Conservation (phyloP, 306 rosid species). For the Castanea sativa region DNA sequence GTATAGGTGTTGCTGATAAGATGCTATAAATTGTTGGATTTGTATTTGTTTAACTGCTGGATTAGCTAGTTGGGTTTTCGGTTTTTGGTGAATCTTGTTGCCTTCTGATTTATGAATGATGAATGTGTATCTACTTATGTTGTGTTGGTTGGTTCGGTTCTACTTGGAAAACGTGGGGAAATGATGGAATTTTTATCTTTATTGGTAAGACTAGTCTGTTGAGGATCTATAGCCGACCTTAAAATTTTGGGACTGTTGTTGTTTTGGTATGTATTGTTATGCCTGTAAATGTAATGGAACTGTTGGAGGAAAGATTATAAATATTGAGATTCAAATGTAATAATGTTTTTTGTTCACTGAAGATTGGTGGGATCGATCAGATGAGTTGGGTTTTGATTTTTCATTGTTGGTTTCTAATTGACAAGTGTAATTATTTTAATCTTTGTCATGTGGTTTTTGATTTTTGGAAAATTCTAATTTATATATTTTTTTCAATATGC, state of each 20-base stretch:
- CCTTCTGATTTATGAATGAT: too few relatives aligned
- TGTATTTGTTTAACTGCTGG: not conserved
- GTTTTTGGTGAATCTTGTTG: too few relatives aligned
- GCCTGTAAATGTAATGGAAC: too few relatives aligned
- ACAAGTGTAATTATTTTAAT: not conserved
- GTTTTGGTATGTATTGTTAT: too few relatives aligned
- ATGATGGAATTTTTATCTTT: not conserved
- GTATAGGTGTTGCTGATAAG: too few relatives aligned
- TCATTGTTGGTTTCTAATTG: not conserved
- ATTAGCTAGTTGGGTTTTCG: too few relatives aligned
- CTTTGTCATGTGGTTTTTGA: not conserved
- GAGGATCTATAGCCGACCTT: too few relatives aligned
- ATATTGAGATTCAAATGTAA: not conserved
- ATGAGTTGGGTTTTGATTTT: not conserved
- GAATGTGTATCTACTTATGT: too few relatives aligned
- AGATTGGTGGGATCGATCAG: not conserved
- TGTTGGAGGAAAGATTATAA: not conserved
- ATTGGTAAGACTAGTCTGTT: not conserved
- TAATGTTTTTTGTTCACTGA: not conserved
- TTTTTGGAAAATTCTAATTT: not conserved
- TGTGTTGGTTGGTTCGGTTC: not conserved
- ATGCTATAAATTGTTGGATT: not conserved
- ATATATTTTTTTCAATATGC: not conserved
- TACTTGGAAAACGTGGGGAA: not conserved
- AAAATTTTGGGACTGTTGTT: too few relatives aligned